Evolutionary conservation across 2,329 filamentous ascomycete genomes (phyloP).

Genomic region (Colletotrichum phormii): DNA sequence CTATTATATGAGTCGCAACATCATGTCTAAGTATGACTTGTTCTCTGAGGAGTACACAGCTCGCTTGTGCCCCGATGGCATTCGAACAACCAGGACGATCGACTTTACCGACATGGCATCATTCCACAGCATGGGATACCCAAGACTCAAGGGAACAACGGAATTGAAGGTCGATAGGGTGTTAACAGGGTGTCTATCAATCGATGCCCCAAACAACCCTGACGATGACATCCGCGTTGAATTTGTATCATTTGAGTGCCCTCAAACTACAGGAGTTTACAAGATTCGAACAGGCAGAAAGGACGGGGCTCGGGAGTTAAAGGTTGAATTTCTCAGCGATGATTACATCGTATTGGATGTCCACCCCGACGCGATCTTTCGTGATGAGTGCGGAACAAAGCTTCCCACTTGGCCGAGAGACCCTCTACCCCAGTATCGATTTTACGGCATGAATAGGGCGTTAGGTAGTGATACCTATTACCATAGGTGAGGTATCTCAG

Average conservation of each 20-base stretch:
- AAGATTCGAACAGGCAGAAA: not conserved
- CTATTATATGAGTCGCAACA: not conserved
- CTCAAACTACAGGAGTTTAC: not conserved
- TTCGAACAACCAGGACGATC: not conserved
- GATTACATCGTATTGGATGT: not conserved
- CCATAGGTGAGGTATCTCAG: not conserved
- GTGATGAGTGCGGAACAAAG: not conserved
- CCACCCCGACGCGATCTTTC: not conserved
- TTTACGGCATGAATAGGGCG: not conserved
- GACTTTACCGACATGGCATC: not conserved
- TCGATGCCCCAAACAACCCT: not conserved
- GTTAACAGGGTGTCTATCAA: not conserved
- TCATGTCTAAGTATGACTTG: not conserved
- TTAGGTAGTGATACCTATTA: not conserved
- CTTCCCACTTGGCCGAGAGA: not conserved
- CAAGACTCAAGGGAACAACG: not conserved
- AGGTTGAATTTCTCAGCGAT: not conserved
- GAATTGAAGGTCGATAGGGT: not conserved
- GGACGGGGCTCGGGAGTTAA: not conserved
- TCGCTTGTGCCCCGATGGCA: not conserved
- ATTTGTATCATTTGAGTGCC: not conserved
- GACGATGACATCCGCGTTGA: not conserved
- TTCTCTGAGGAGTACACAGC: not conserved
- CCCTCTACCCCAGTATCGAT: not conserved
- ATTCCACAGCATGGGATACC: not conserved